Percentiles rank a stretch among this genome's conserved stretches.
Evolutionary conservation across 2,329 filamentous ascomycete species (phyloP).

Genomic region (Seiridium cupressi): DNA sequence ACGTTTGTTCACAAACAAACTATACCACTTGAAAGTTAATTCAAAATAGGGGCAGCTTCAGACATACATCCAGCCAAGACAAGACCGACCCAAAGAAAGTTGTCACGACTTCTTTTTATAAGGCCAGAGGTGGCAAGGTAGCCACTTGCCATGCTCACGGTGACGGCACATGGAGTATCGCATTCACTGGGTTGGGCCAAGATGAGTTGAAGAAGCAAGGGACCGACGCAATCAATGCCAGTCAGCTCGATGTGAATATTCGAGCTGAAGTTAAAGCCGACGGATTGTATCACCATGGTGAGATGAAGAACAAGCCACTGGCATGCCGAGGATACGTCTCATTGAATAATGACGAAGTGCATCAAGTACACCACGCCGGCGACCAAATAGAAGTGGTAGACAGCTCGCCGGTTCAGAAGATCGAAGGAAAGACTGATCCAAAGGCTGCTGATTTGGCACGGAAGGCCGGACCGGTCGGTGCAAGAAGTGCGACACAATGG

Average conservation of each 20-base stretch:
- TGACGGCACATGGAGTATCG: conserved; percentile 9
- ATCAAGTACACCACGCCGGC: neutral
- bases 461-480: neutral
- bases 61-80: conserved; percentile 8
- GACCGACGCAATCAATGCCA: neutral
- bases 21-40: no score
- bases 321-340: neutral
- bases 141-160: conserved; percentile 8
- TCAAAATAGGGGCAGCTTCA: neutral
- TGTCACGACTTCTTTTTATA: conserved; percentile 6
- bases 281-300: neutral
- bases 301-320: conserved; percentile 3
- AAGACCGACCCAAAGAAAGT: conserved; percentile 9
- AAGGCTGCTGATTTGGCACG: neutral
- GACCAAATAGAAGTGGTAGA: neutral
- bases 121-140: neutral
- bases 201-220: neutral
- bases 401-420: neutral
- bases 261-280: neutral
- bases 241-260: neutral
- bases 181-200: neutral
- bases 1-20: neutral
- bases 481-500: neutral
- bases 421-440: no score
- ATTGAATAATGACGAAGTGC: conserved; percentile 1